A percentile compares a stretch with the other conserved stretches of the same genome.
These are phyloP conservation scores for Mangifera indica DNA, from an alignment of 345 rosid species.

Conservation along the genomic window DNA sequence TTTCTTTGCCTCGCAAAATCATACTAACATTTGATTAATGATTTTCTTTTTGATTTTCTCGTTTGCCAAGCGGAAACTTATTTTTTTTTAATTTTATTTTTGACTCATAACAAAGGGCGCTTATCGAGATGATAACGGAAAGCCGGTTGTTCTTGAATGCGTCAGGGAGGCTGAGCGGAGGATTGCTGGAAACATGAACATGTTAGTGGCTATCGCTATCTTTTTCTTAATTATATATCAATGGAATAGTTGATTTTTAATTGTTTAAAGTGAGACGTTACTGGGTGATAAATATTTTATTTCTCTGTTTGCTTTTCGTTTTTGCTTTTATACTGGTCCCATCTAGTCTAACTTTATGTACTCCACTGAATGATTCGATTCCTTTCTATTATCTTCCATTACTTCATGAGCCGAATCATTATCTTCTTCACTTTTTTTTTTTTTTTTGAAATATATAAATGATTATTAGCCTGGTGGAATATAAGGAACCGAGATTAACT, in stretches of 20 bases:
- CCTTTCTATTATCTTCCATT: conserved; percentile 3
- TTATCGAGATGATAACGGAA: conserved; percentile 90
- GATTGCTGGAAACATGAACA: conserved; percentile 68
- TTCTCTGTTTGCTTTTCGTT: not conserved
- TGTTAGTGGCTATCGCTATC: conserved; percentile 40
- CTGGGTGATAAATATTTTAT: not conserved
- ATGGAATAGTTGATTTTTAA: not conserved
- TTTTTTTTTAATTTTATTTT: conserved; percentile 6
- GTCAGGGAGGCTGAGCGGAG: conserved; percentile 91
- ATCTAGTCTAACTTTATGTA: conserved; percentile 2
- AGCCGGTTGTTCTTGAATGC: conserved; percentile 86
- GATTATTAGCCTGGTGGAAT: not conserved
- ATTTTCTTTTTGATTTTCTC: not conserved
- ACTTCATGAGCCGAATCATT: not conserved
- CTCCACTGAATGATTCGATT: conserved; percentile 24
- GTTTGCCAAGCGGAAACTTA: not conserved
- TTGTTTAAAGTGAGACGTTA: not conserved
- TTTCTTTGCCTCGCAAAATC: not conserved
- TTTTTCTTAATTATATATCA: not conserved
- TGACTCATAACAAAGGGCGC: conserved; percentile 57
- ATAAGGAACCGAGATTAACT: not conserved
- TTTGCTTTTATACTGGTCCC: conserved; percentile 12
- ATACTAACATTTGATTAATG: too few relatives aligned
- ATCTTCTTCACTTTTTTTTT: not conserved
- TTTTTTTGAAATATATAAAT: not conserved